These are phyloP conservation scores for Salix viminalis DNA, from an alignment of 345 rosid species.

Conservation along the genomic window DNA sequence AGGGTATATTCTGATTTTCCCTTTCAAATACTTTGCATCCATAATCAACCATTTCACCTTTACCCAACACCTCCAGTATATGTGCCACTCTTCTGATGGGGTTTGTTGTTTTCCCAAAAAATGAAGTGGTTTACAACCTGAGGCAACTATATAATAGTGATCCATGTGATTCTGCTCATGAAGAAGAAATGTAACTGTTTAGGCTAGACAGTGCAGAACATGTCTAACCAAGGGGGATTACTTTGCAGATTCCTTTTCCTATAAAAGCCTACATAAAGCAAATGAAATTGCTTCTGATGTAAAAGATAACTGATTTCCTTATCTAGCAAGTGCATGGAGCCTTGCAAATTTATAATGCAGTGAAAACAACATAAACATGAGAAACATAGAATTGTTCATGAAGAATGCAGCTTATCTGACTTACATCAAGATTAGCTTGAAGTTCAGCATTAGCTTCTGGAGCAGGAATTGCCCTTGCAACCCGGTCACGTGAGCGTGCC, in stretches of 20 bases:
- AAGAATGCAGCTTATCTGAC: conserved; percentile 24
- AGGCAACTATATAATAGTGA: background rate
- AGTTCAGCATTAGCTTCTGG: conserved; percentile 33
- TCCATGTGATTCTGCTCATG: conserved; percentile 2
- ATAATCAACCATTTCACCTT: too few relatives aligned
- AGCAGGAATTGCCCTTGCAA: conserved; percentile 23
- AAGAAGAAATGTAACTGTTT: background rate
- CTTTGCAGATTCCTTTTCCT: background rate
- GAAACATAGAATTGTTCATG: background rate
- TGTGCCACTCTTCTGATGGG: too few relatives aligned
- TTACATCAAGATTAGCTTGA: conserved; percentile 32
- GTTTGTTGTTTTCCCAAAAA: too few relatives aligned
- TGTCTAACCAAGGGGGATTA: background rate
- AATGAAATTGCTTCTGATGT: background rate
- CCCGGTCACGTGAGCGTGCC: conserved; percentile 24
- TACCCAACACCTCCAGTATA: too few relatives aligned
- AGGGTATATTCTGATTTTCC: too few relatives aligned
- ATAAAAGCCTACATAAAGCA: background rate
- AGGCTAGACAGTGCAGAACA: background rate
- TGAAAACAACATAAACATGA: background rate
- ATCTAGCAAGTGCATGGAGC: background rate
- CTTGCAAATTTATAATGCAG: background rate
- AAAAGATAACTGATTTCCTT: background rate
- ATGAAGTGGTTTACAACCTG: background rate
- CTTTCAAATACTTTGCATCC: too few relatives aligned